Evolutionary conservation across 805 yeast species (phyloP), one percentile per base, ranked within the genome.

Genomic region (Sungouiozyma ichnusensis): DNA sequence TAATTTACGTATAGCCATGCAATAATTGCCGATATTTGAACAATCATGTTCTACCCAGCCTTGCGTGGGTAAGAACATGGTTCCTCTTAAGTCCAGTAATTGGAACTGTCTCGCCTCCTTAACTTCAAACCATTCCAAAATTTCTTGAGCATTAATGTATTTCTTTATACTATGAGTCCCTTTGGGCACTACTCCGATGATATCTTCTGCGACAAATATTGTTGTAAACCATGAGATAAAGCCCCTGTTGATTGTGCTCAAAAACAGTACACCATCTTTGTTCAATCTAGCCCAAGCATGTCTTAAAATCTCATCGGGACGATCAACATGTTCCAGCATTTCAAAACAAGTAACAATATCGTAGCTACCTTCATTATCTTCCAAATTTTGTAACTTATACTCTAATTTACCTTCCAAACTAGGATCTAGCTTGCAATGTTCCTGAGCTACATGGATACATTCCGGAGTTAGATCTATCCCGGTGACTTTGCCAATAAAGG

Each of bases 181-280:
- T 13, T 68, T 64, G 1, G 99, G 99, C 2, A 92, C 98, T 36
- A 92, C 77, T 24, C 70, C 60, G 42, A 92, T 62, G 3, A 92
- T 60, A 44, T 84, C 72, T 58, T 92, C 98, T 3, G 86, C 99
- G 72, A 85, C 73, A 46, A 85, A 76, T 20, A 92, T 92, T 0
- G 98, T 92, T 14, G 97, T 86, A 54, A 90, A 76, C 84, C 94
- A 90, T 20, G 95, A 78, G 15, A 86, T 63, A 29, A 77, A 68
- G 48, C 92, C 95, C 49, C 97, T 73, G 63, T 92, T 92, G 44
- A 92, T 92, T 0, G 99, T 92, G 33, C 96, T 86, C 41, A 88
- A 55, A 54, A 92, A 86, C 29, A 90, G 58, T 69, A 83, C 76
- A 24, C 98, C 97, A 19, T 61, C 60, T 0, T 80, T 81, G 43